These are phyloP conservation scores for Coemansia sp. DNA, from an alignment of 192 early-diverging fungal genomes.

Conservation along the genomic window DNA sequence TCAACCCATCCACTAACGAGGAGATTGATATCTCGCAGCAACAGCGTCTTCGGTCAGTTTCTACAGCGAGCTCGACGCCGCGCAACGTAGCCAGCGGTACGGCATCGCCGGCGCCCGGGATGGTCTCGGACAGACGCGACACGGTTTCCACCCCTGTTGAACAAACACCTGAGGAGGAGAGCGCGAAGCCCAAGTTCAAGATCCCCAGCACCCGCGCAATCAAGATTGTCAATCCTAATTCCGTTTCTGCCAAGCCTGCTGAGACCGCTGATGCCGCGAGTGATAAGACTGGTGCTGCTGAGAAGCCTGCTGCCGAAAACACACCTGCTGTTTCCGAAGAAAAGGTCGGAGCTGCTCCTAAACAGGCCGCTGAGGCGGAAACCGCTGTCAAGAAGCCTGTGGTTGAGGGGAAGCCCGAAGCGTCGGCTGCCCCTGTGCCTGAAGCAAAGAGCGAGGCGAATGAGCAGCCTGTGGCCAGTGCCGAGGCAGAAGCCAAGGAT, in stretches of 20 bases:
- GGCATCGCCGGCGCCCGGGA: slow-evolving; percentile 39
- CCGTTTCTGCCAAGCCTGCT: not conserved
- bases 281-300: slow-evolving; percentile 9
- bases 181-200: slow-evolving; percentile 45
- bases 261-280: slow-evolving; percentile 17
- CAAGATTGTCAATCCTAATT: slow-evolving; percentile 55
- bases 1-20: slow-evolving; percentile 72
- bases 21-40: slow-evolving; percentile 62
- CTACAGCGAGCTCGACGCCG: slow-evolving; percentile 44
- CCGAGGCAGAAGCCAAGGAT: slow-evolving; percentile 9
- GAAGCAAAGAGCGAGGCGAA: slow-evolving; percentile 17
- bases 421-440: slow-evolving; percentile 7
- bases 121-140: slow-evolving; percentile 29
- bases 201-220: slow-evolving; percentile 45
- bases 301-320: slow-evolving; percentile 6
- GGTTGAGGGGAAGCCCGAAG: not conserved
- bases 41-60: slow-evolving; percentile 41
- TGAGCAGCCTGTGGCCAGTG: not conserved
- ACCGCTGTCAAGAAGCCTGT: slow-evolving; percentile 10
- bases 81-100: slow-evolving; percentile 45
- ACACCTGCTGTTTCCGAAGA: not conserved
- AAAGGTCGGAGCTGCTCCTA: slow-evolving; percentile 20
- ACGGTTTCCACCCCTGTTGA: slow-evolving; percentile 19
- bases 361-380: not conserved
- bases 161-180: slow-evolving; percentile 27